Evolutionary conservation across 1,139 yeast genomes (phyloP), one percentile per base, ranked within the genome.

Genomic region (Suhomyces terraborum): DNA sequence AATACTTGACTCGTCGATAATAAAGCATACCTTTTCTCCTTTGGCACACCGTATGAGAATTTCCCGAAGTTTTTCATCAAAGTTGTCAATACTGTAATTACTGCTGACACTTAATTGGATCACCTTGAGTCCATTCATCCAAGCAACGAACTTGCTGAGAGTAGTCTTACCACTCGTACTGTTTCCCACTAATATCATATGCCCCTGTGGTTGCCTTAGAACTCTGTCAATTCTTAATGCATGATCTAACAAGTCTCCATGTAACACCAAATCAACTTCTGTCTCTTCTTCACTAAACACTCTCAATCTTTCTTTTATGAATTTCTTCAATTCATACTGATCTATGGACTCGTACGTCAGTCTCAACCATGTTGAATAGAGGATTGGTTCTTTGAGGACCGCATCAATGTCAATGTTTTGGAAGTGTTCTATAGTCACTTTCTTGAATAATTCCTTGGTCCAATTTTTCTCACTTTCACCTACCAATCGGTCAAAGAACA

Each of bases 151-250:
- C 46, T 82, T 77, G 0, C 88, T 73, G 33, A 89, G 56, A 0
- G 94, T 84, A 0, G 88, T 75, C 60, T 87, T 88, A 1, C 98
- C 98, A 52, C 91, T 79, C 1, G 95, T 79, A 45, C 88, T 77
- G 2, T 88, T 80, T 0, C 98, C 98, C n/a, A 88, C 86, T 36
- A 93, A 60, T 49, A 93, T 87, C 71, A 87, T 65, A 62, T 93
- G 98, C 0, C 98, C 98, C 53, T 89, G 97, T 0, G 85, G 82
- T 55, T 89, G 96, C 45, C 83, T 74, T 42, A 93, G 61, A 0
- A 88, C 95, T 43, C 98, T 67, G 55, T 91, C 96, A 40, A 91
- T 81, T 42, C 96, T 65, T 27, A 91, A 64, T 18, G 84, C 74
- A 58, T 89, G 91, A 45, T 84, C 93, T 10, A 91, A 62, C 47